Evolutionary conservation across 345 rosid genomes (phyloP).

Genomic region (Populus deltoides): DNA sequence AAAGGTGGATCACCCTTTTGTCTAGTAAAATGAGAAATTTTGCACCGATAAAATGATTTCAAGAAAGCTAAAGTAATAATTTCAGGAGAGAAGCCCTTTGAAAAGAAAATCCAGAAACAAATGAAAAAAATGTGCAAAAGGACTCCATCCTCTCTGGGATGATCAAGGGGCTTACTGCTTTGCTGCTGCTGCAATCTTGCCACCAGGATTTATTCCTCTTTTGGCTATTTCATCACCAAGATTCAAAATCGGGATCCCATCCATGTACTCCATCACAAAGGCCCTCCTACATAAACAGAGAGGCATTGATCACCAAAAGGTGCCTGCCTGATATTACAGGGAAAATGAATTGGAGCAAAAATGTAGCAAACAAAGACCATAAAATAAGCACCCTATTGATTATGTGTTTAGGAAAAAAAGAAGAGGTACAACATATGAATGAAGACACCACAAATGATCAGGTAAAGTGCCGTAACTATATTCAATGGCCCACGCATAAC

Average conservation of each 20-base stretch:
- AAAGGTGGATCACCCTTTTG: slow-evolving; percentile 8
- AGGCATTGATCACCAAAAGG: slow-evolving; percentile 1
- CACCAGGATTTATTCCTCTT: slow-evolving; percentile 83
- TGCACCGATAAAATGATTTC: not conserved
- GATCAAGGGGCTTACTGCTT: slow-evolving; percentile 78
- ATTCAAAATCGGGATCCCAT: slow-evolving; percentile 85
- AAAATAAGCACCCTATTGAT: not conserved
- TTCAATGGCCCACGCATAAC: not conserved
- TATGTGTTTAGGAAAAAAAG: not conserved
- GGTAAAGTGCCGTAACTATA: not conserved
- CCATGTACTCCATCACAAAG: slow-evolving; percentile 85
- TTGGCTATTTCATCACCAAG: slow-evolving; percentile 84
- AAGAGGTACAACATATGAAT: not conserved
- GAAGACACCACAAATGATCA: not conserved
- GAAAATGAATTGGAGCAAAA: slow-evolving; percentile 3
- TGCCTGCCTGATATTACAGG: slow-evolving; percentile 2
- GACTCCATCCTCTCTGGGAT: slow-evolving; percentile 39
- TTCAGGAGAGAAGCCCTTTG: not conserved
- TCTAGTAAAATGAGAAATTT: not conserved
- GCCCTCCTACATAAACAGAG: slow-evolving; percentile 50
- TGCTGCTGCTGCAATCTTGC: slow-evolving; percentile 83
- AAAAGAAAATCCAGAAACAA: not conserved
- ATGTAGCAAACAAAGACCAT: not conserved
- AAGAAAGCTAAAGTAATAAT: slow-evolving; percentile 5
- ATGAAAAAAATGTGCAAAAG: not conserved